These are phyloP conservation scores for Aspergillus hancockii DNA, from an alignment of 495 filamentous ascomycete species.

Conservation along the genomic window DNA sequence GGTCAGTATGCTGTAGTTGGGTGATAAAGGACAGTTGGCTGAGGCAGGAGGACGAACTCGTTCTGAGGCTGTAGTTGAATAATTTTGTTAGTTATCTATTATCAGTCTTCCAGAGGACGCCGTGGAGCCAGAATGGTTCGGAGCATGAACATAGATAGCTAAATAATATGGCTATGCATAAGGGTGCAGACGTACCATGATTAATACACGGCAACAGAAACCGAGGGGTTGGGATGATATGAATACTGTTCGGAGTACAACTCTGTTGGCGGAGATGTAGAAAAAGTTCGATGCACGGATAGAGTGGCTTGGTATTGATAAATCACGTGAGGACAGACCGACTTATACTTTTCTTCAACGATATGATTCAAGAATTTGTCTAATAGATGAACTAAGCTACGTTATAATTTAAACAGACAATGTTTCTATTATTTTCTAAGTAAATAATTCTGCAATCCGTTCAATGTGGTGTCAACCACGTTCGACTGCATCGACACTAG, in stretches of 20 bases:
- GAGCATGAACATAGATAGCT: background rate
- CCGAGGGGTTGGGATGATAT: background rate
- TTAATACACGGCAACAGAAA: slow-evolving; percentile 20
- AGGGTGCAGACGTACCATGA: slow-evolving; percentile 36
- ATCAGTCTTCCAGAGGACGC: background rate
- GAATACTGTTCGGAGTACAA: background rate
- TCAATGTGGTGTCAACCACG: background rate
- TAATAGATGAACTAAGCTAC: too few species aligned
- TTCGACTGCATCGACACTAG: background rate
- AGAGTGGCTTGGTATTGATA: slow-evolving; percentile 31
- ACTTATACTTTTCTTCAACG: background rate
- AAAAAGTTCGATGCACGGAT: slow-evolving; percentile 39
- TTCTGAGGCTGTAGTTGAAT: slow-evolving; percentile 66
- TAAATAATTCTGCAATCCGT: slow-evolving; percentile 8
- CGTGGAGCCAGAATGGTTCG: background rate
- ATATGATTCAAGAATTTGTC: too few species aligned
- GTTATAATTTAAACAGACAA: too few species aligned
- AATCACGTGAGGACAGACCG: slow-evolving; percentile 18
- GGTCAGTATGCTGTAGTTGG: slow-evolving; percentile 20
- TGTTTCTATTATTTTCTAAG: too few species aligned
- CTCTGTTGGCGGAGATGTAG: slow-evolving; percentile 18
- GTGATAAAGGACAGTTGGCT: slow-evolving; percentile 10
- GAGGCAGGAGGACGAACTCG: slow-evolving; percentile 52
- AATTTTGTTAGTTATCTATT: slow-evolving; percentile 10
- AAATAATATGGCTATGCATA: background rate